Evolutionary conservation across 1,284 basidiomycete genomes (phyloP).

Genomic region (Pascua sp.): DNA sequence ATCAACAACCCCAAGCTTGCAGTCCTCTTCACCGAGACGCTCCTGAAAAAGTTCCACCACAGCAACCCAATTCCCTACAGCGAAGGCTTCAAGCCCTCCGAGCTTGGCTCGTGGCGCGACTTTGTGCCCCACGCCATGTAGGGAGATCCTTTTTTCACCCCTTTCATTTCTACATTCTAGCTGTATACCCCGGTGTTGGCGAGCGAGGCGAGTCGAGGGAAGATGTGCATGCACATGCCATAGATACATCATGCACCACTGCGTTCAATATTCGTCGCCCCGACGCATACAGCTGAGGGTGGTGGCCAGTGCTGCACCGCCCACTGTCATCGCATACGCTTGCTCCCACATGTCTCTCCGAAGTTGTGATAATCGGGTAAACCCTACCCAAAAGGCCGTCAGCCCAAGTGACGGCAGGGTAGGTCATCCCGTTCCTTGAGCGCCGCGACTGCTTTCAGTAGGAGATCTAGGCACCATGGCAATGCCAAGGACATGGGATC

Average conservation of each 20-base stretch:
- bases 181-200: constrained; percentile 1
- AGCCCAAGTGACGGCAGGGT: too few relatives aligned
- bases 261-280: not conserved
- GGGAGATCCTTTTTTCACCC: not conserved
- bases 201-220: too few relatives aligned
- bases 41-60: constrained; percentile 81
- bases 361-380: too few relatives aligned
- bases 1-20: constrained; percentile 90
- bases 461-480: too few relatives aligned
- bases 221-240: not conserved
- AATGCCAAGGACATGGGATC: too few relatives aligned
- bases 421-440: too few relatives aligned
- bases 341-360: too few relatives aligned
- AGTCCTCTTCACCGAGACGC: constrained; percentile 82
- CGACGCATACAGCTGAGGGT: too few relatives aligned
- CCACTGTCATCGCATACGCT: too few relatives aligned
- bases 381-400: too few relatives aligned
- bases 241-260: constrained; percentile 13
- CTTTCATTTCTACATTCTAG: not conserved
- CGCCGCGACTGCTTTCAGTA: too few relatives aligned
- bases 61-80: constrained; percentile 77
- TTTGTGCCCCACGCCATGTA: constrained; percentile 60
- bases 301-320: too few relatives aligned
- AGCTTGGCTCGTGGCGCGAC: constrained; percentile 87
- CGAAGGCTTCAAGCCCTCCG: constrained; percentile 87